Conservation (phyloP, 2,329 filamentous ascomycete species). For the Davidsoniella neocaledoniae region DNA sequence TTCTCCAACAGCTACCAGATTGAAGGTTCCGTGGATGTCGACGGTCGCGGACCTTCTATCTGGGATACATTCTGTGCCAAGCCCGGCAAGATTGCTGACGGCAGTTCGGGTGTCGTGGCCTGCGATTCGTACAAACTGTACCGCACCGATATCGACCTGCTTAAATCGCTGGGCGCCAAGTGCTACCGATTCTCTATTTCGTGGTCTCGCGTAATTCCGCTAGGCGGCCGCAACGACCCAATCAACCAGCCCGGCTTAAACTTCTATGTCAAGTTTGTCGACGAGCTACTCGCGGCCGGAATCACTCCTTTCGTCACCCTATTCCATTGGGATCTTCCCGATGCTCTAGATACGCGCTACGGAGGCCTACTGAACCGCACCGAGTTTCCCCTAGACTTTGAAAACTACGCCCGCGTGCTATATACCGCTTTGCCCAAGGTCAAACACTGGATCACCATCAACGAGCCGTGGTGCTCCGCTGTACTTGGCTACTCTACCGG, state of each 20-base stretch:
- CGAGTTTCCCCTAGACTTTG: slow-evolving; percentile 70
- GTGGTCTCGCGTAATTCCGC: slow-evolving; percentile 70
- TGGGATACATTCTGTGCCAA: slow-evolving; percentile 81
- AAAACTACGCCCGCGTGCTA: slow-evolving; percentile 58
- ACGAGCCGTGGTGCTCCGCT: slow-evolving; percentile 75
- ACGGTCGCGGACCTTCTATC: slow-evolving; percentile 67
- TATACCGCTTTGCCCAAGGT: slow-evolving; percentile 62
- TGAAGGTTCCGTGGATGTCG: slow-evolving; percentile 57
- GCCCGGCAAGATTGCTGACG: slow-evolving; percentile 69
- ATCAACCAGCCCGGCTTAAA: slow-evolving; percentile 63
- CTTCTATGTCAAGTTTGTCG: slow-evolving; percentile 64
- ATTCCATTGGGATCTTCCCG: slow-evolving; percentile 78
- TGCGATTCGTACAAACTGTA: slow-evolving; percentile 80
- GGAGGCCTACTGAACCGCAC: slow-evolving; percentile 64
- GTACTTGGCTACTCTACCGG: slow-evolving; percentile 68
- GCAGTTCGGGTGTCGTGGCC: slow-evolving; percentile 55
- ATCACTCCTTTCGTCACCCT: slow-evolving; percentile 72
- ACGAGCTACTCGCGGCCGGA: slow-evolving; percentile 57
- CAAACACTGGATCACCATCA: slow-evolving; percentile 82
- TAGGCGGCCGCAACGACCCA: slow-evolving; percentile 69
- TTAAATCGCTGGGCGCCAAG: slow-evolving; percentile 56
- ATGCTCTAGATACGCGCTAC: slow-evolving; percentile 63
- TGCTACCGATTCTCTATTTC: slow-evolving; percentile 75
- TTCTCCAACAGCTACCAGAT: slow-evolving; percentile 56
- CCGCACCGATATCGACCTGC: slow-evolving; percentile 56